Base-by-base conservation (phyloP, 2,329 filamentous ascomycete species). In the Penicillium sp. region DNA sequence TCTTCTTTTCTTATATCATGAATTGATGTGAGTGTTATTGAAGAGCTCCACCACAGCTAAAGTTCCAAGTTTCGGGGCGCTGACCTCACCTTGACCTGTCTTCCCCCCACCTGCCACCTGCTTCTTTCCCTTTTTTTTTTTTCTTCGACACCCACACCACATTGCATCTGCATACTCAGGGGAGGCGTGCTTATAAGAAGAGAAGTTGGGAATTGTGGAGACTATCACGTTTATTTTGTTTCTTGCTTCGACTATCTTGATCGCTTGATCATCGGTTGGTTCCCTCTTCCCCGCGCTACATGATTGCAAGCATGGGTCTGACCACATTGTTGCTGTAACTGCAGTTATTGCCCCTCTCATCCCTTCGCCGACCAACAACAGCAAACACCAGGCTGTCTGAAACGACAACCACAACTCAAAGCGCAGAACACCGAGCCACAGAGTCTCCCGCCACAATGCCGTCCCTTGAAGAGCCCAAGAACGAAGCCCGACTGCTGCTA, bases 401-500 rank as follows among this genome's bases (percentile, higher is more conserved):
- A 8, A 10, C 48, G 42, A 21, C 35, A 27, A 23, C 23, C 23
- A 8, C 48, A 19, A 21, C 48, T 14, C 48, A 16, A 19, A 16
- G 23, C 46, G 19, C 21, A 19, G 4, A 16, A 7, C 21, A 50
- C 35, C 13, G 16, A 50, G 19, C 9, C 10, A 19, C 48, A 9
- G 33, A 50, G 16, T 23, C 14, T 5, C 5, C 23, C 43, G 31
- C 16, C 43, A 54, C 43, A n/a, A 77, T 77, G 75, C 69, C 74
- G 53, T 67, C 69, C 25, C 58, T 69, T 49, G 72, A 77, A 55
- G 66, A 67, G 54, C 60, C 68, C 51, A 57, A 64, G 51, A 75
- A 71, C 51, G 75, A 76, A 59, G 71, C 75, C 21, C 72, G 85
- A 49, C 83, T 97, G 53, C 85, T 97, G 51, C 87, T 98, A 48